Evolutionary conservation across 768 basidiomycete genomes (phyloP), one percentile per base, ranked within the genome.

Genomic region (Coprinellus micaceus): DNA sequence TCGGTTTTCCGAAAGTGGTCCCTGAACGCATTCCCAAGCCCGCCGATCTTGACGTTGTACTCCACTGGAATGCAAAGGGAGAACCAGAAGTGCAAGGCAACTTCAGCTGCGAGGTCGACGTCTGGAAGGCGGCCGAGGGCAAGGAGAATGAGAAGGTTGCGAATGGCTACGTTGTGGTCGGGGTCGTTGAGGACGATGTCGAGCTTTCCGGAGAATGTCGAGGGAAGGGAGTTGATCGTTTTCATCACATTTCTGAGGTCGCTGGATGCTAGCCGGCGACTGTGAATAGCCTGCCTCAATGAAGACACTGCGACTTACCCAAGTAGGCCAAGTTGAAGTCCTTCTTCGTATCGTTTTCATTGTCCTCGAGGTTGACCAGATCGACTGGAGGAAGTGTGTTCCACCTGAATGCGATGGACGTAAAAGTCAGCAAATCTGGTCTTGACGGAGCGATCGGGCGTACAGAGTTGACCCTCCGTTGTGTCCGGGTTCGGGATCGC

Each of bases 241-340:
- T 53, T 53, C 28, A 53, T 36, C 13, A 53, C 52, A 22, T 53
- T 10, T 22, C 52, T 33, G 15, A 53, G 37, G 22, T 53, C 52
- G 13, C 52, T 39, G 19, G 52, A 53, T 4, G 52, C 52, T 52
- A 21, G 5, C n/a, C n/a, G n/a, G n/a, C n/a, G n/a, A n/a, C n/a
- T n/a, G n/a, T n/a, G 15, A 12, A 19, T 28, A 7, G 15, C n/a
- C 19, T 4, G 15, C 17, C 25, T 15, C 47, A 30, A 25, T 17
- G 28, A 46, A 39, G 28, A 49, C 4, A 7, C 17, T 11, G 4
- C 4, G 7, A 33, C 50, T 21, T n/a, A 52, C 50, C 50, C 6
- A 44, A 21, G n/a, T 41, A 53, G 10, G 41, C 39, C 19, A 53
- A 4, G n/a, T 25, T 41, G 37, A 41, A 28, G 39, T 53, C 39